Evolutionary conservation across 345 rosid species (phyloP).

Genomic region (Dimocarpus longan): DNA sequence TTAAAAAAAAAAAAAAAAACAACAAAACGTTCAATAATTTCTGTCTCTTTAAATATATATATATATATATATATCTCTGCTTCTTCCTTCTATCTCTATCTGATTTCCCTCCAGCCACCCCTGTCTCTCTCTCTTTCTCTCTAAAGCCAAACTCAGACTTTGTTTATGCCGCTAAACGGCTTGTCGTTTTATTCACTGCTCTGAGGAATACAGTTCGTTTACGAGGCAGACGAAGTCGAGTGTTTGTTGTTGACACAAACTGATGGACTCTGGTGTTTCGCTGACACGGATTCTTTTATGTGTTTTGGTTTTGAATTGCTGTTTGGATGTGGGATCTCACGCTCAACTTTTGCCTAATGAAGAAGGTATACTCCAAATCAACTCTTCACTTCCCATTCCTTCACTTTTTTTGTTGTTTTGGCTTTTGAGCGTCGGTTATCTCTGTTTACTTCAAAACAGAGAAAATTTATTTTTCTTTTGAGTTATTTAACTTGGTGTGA

Average conservation of each 20-base stretch:
- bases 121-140: slow-evolving; percentile 1
- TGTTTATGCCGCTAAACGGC: background rate
- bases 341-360: slow-evolving; percentile 57
- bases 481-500: background rate
- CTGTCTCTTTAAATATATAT: background rate
- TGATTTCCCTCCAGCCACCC: background rate
- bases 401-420: background rate
- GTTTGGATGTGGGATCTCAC: slow-evolving; percentile 32
- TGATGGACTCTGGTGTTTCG: slow-evolving; percentile 34
- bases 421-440: background rate
- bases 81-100: background rate
- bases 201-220: background rate
- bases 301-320: slow-evolving; percentile 34
- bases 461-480: background rate
- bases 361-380: slow-evolving; percentile 47
- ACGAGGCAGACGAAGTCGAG: background rate
- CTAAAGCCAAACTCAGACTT: background rate
- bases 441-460: no score
- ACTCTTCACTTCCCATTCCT: background rate
- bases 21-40: background rate
- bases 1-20: no score
- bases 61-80: no score
- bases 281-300: slow-evolving; percentile 27
- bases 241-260: slow-evolving; percentile 12
- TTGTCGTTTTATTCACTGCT: background rate